A percentile compares a stretch with the other conserved stretches of the same genome.
phyloP scores from a whole-genome alignment of 73 alveolate species.

The Paramecium octaurelia region DNA sequence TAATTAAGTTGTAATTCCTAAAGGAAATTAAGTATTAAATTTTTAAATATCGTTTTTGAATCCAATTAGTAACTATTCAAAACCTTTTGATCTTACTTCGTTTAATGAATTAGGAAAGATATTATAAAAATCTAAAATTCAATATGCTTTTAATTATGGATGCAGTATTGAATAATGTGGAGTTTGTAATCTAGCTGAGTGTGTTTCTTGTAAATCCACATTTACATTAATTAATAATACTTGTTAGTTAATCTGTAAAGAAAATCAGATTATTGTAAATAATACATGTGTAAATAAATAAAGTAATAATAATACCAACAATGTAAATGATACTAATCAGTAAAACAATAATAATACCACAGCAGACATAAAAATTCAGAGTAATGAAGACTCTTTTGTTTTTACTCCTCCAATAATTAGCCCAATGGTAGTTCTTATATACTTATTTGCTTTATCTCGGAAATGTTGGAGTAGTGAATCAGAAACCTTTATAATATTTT shows the following conservation, averaged over 20 bases:
- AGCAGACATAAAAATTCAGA: neutral
- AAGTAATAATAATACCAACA: neutral
- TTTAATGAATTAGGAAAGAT: neutral
- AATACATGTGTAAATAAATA: neutral
- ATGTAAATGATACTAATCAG: neutral
- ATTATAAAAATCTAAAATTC: neutral
- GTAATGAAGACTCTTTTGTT: neutral
- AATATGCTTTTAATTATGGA: neutral
- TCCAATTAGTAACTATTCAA: neutral
- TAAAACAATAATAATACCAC: neutral
- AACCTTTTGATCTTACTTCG: neutral
- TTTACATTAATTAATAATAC: neutral
- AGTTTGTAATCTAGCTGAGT: neutral
- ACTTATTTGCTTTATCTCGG: neutral
- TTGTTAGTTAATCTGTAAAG: neutral
- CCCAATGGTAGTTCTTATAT: neutral
- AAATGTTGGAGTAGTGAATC: neutral
- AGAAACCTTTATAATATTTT: constrained; percentile 11
- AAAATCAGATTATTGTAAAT: neutral
- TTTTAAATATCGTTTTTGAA: neutral
- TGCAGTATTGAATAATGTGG: neutral
- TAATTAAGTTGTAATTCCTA: neutral
- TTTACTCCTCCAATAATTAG: constrained; percentile 33
- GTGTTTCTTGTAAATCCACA: neutral
- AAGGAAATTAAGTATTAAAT: neutral